Conservation (phyloP, 306 rosid species). For the Herpetospermum pedunculosum region DNA sequence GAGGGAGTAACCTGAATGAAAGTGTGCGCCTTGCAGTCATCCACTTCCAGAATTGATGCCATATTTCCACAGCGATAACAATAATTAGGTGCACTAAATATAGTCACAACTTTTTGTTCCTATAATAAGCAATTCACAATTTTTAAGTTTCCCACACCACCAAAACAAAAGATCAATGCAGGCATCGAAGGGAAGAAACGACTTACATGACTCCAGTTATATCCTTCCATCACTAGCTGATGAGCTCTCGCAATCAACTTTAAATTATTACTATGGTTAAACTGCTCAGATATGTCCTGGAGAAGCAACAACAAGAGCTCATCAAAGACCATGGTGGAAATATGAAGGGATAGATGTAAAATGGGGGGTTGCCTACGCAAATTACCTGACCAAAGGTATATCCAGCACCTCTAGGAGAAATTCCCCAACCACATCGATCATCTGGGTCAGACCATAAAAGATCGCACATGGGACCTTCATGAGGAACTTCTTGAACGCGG, state of each 20-base stretch:
- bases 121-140: conserved; percentile 16
- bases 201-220: conserved; percentile 86
- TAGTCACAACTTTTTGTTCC: conserved; percentile 96
- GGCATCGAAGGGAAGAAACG: neutral
- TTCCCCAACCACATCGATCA: conserved; percentile 97
- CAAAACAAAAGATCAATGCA: neutral
- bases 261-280: conserved; percentile 80
- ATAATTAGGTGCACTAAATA: conserved; percentile 90
- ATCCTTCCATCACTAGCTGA: conserved; percentile 98
- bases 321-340: neutral
- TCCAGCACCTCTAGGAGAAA: conserved; percentile 95
- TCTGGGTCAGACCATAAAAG: conserved; percentile 96
- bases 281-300: conserved; percentile 93
- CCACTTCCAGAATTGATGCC: conserved; percentile 95
- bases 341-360: neutral
- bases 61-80: conserved; percentile 94
- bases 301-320: conserved; percentile 3
- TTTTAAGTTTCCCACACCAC: conserved; percentile 1
- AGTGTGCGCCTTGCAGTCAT: conserved; percentile 90
- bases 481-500: conserved; percentile 99
- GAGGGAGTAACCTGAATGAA: conserved; percentile 74
- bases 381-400: conserved; percentile 90
- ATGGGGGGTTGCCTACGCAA: neutral
- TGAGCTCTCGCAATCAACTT: conserved; percentile 97
- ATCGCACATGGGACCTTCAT: conserved; percentile 95